Base-by-base conservation (phyloP, 306 rosid genomes). In the Dicorynia guianensis region DNA sequence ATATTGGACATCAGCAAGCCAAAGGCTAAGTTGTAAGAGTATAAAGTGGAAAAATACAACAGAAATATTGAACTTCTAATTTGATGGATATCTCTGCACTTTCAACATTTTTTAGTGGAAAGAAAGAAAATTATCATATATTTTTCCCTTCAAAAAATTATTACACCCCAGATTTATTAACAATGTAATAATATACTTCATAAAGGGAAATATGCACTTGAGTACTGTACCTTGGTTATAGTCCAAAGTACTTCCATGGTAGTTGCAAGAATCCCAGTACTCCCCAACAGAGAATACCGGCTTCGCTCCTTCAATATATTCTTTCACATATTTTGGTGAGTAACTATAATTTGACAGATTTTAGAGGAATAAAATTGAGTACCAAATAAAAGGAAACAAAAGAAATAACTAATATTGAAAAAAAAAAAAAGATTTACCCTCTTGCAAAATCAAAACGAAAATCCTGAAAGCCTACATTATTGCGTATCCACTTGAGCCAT, bases 401-500 rank as follows among this genome's bases (percentile, higher is more conserved):
- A 12, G 30, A 11, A 67, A 50, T 71, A 20, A 2, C 4, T 38
- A 18, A 69, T 47, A 35, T 54, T 63, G 55, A 43, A 33, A 52
- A 70, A 59, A 40, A 33, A 53, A 17, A 44, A 18, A 38, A 57
- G 6, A 78, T 65, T 87, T 86, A 92, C 97, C 98, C 98, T 66
- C 83, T 88, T 13, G 89, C 93, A 88, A 88, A 91, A 71, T 91
- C 98, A 85, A 92, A 94, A 33, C 97, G 96, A 82, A 94, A 92
- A 85, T 94, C 98, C 73, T 94, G 89, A 83, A 90, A 94, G 48
- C 98, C 96, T 53, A 88, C 86, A 33, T 69, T 81, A 49, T 78
- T 49, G 34, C 87, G 87, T 20, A 94, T 87, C 97, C 96, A 92
- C 70, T 64, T 83, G 38, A 92, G 89, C 98, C 97, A 94, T 59